These are phyloP conservation scores for Melastoma malabathricum DNA, from an alignment of 345 rosid genomes.

Conservation along the genomic window DNA sequence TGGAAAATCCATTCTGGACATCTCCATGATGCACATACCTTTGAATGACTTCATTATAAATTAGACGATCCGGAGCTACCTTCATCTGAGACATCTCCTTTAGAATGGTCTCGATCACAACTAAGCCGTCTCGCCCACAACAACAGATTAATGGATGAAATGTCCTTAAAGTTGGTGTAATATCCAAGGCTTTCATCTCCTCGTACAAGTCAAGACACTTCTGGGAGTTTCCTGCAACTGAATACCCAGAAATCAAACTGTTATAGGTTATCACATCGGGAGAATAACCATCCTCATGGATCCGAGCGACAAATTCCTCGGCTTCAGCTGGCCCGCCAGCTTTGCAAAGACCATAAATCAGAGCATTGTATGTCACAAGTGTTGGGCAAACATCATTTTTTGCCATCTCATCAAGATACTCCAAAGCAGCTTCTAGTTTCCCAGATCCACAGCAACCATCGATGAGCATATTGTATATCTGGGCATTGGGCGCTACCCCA, in stretches of 20 bases:
- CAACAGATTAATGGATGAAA: slow-evolving; percentile 43
- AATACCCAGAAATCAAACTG: slow-evolving; percentile 59
- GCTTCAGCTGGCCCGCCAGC: slow-evolving; percentile 41
- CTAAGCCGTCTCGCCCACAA: slow-evolving; percentile 35
- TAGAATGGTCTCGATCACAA: slow-evolving; percentile 31
- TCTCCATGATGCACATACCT: slow-evolving; percentile 39
- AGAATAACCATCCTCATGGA: slow-evolving; percentile 28
- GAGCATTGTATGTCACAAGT: slow-evolving; percentile 64
- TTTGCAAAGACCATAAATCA: slow-evolving; percentile 59
- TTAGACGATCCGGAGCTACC: slow-evolving; percentile 42
- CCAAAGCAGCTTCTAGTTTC: slow-evolving; percentile 45
- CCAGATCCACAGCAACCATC: slow-evolving; percentile 43
- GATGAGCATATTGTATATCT: slow-evolving; percentile 64
- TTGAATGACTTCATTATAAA: slow-evolving; percentile 44
- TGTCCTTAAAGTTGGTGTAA: slow-evolving; percentile 42
- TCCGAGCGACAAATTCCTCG: slow-evolving; percentile 43
- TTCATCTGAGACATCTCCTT: slow-evolving; percentile 37
- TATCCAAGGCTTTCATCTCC: slow-evolving; percentile 44
- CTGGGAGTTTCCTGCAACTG: slow-evolving; percentile 25
- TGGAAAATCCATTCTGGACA: slow-evolving; percentile 28
- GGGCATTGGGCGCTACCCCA: slow-evolving; percentile 44
- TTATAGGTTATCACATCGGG: slow-evolving; percentile 67
- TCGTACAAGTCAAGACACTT: slow-evolving; percentile 55
- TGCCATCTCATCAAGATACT: slow-evolving; percentile 51
- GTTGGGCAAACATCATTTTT: slow-evolving; percentile 29